A percentile compares a stretch with the other conserved stretches of the same genome.
Conservation (phyloP, 768 basidiomycete genomes). For the Pulveroboletus sp. region DNA sequence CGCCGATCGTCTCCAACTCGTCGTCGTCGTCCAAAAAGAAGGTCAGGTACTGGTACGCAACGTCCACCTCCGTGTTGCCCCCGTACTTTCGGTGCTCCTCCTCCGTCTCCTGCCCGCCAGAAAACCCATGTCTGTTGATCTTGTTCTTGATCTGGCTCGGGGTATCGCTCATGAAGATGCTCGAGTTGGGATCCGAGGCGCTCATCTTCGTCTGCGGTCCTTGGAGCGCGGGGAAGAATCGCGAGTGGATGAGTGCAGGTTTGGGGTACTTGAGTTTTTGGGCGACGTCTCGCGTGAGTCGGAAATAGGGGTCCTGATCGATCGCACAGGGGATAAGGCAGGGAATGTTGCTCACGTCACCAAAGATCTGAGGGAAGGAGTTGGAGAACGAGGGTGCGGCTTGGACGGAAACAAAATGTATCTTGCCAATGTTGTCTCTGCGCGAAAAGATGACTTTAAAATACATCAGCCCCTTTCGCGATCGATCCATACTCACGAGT, state of each 20-base stretch:
- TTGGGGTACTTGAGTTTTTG: slow-evolving; percentile 94
- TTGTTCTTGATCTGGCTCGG: slow-evolving; percentile 95
- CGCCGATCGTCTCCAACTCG: slow-evolving; percentile 70
- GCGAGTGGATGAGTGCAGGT: slow-evolving; percentile 86
- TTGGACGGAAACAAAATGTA: slow-evolving; percentile 94
- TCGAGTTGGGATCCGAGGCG: slow-evolving; percentile 87
- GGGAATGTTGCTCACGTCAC: slow-evolving; percentile 73
- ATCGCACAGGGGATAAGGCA: slow-evolving; percentile 97
- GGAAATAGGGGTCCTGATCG: slow-evolving; percentile 97
- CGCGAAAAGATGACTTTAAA: neutral
- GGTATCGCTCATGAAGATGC: slow-evolving; percentile 95
- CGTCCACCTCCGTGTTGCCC: slow-evolving; percentile 92
- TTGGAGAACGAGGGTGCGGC: slow-evolving; percentile 96
- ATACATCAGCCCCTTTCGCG: neutral
- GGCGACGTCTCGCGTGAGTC: slow-evolving; percentile 93
- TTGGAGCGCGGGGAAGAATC: slow-evolving; percentile 97
- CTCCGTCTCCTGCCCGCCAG: slow-evolving; percentile 91
- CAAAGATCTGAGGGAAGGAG: slow-evolving; percentile 98
- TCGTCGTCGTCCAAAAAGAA: slow-evolving; percentile 97
- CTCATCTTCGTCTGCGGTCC: slow-evolving; percentile 99
- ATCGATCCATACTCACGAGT: slow-evolving; percentile 61
- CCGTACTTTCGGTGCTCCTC: slow-evolving; percentile 88
- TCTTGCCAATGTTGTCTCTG: slow-evolving; percentile 97
- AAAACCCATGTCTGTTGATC: slow-evolving; percentile 93
- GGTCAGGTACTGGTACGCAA: slow-evolving; percentile 88